Evolutionary conservation across 192 early-diverging fungal genomes (phyloP).

Genomic region (Backusella westeae): DNA sequence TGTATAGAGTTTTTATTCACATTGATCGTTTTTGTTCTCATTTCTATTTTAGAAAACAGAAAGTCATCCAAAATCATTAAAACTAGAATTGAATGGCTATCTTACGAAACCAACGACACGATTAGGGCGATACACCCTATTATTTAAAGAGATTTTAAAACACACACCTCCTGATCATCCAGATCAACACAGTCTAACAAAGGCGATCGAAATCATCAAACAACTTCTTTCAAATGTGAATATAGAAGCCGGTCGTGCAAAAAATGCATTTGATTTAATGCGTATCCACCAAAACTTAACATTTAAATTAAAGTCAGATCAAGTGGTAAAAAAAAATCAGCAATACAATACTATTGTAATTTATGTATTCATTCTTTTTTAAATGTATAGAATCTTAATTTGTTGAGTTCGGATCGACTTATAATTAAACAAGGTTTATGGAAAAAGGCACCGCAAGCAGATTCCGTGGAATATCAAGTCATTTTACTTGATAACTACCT

Average conservation of each 20-base stretch:
- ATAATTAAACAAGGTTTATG: slow-evolving; percentile 82
- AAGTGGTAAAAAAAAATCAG: slow-evolving; percentile 8
- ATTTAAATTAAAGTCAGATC: slow-evolving; percentile 44
- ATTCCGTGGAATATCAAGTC: slow-evolving; percentile 70
- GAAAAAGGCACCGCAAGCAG: slow-evolving; percentile 52
- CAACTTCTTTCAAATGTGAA: slow-evolving; percentile 82
- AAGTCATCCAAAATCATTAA: slow-evolving; percentile 73
- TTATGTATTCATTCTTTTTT: slow-evolving; percentile 27
- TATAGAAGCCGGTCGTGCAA: slow-evolving; percentile 79
- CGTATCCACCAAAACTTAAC: slow-evolving; percentile 68
- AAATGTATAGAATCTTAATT: slow-evolving; percentile 62
- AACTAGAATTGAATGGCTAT: slow-evolving; percentile 84
- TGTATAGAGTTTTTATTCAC: slow-evolving; percentile 22
- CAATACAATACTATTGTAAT: slow-evolving; percentile 9
- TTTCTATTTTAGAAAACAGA: slow-evolving; percentile 55
- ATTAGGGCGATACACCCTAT: slow-evolving; percentile 79
- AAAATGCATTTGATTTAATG: slow-evolving; percentile 81
- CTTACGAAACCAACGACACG: slow-evolving; percentile 85
- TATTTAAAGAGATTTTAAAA: slow-evolving; percentile 81
- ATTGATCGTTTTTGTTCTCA: not conserved
- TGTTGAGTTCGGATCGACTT: slow-evolving; percentile 67
- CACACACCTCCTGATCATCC: slow-evolving; percentile 76
- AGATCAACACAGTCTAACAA: slow-evolving; percentile 68
- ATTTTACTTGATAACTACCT: slow-evolving; percentile 89
- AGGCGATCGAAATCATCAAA: slow-evolving; percentile 70